A percentile compares a stretch with the other conserved stretches of the same genome.
These are phyloP conservation scores for Scutellaria minor DNA, from an alignment of 257 asterid species.

Conservation along the genomic window DNA sequence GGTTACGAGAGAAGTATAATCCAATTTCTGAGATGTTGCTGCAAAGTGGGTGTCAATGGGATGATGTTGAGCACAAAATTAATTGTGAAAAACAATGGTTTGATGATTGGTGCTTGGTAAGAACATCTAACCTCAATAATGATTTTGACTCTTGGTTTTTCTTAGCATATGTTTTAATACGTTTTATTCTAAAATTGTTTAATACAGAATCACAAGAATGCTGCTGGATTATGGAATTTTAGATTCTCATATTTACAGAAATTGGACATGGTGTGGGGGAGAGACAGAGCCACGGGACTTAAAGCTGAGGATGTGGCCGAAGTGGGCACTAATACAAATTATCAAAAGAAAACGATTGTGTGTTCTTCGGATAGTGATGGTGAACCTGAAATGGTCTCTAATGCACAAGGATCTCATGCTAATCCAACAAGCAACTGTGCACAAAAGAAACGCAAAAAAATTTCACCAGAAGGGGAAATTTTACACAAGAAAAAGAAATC, in stretches of 20 bases:
- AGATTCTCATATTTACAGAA: neutral
- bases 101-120: conserved; percentile 6
- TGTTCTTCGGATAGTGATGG: too few relatives aligned
- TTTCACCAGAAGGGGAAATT: neutral
- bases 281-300: neutral
- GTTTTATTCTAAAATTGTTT: neutral
- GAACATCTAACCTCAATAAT: neutral
- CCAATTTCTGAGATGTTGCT: neutral
- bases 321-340: neutral
- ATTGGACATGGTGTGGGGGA: neutral
- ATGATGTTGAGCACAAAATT: neutral
- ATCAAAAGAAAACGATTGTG: neutral
- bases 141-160: neutral
- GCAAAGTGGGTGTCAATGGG: neutral
- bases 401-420: too few relatives aligned
- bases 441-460: too few relatives aligned
- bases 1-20: neutral
- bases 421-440: too few relatives aligned
- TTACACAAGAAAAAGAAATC: neutral
- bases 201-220: neutral
- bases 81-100: neutral
- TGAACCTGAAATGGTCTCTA: too few relatives aligned
- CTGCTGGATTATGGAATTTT: neutral
- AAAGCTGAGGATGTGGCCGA: neutral
- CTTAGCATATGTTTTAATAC: neutral